phyloP scores from a whole-genome alignment of 352 stramenopile genomes.

The Globisporangium uncinulatum region DNA sequence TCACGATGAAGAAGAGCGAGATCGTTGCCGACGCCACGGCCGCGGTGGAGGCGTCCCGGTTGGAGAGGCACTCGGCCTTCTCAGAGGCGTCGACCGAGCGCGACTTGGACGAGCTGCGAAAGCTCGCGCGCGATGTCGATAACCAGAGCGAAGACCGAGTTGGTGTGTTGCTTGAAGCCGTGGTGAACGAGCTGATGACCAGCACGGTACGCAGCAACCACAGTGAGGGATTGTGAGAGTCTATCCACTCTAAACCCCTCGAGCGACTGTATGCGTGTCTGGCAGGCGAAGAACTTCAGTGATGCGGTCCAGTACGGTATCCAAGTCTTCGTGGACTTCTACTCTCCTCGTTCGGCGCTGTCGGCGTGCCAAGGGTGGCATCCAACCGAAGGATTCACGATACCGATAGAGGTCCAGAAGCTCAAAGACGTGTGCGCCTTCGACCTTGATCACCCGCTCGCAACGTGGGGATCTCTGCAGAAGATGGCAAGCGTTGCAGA shows the following conservation, averaged over 20 bases:
- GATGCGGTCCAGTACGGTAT: background rate
- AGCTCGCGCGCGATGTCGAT: constrained; percentile 8
- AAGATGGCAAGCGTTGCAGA: constrained; percentile 9
- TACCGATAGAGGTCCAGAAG: background rate
- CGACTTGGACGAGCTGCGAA: constrained; percentile 7
- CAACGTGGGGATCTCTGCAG: constrained; percentile 13
- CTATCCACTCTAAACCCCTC: no score
- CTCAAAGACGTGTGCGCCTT: constrained; percentile 16
- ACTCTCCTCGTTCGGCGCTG: background rate
- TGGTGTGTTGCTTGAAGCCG: constrained; percentile 4
- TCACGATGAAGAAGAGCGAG: background rate
- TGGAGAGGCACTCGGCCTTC: constrained; percentile 5
- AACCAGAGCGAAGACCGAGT: constrained; percentile 11
- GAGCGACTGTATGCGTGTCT: background rate
- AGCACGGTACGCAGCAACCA: constrained; percentile 1
- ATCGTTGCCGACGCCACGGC: constrained; percentile 11
- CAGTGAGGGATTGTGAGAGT: background rate
- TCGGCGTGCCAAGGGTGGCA: background rate
- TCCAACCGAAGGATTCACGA: background rate
- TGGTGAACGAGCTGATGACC: constrained; percentile 13
- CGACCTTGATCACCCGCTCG: background rate
- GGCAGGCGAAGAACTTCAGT: constrained; percentile 3
- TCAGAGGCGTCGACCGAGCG: constrained; percentile 2
- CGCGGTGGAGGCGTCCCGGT: constrained; percentile 5
- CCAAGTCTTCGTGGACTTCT: constrained; percentile 7